Conservation (phyloP, 257 asterid species). For the Solanum medicagineum region DNA sequence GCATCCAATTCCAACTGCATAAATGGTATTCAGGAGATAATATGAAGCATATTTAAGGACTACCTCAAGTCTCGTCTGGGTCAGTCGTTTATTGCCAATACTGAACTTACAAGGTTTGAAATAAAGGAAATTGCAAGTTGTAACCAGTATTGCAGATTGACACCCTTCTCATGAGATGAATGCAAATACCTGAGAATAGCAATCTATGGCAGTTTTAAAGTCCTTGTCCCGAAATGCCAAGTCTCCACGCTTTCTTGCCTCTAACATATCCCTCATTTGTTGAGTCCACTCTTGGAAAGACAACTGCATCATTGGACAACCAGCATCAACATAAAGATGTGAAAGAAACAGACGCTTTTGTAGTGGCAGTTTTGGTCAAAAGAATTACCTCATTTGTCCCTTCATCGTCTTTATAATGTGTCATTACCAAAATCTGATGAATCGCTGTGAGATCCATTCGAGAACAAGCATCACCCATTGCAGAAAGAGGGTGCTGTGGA, state of each 20-base stretch:
- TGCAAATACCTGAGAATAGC: slow-evolving; percentile 65
- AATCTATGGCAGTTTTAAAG: slow-evolving; percentile 76
- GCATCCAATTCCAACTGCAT: background rate
- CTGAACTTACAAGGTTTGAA: background rate
- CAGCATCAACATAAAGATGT: background rate
- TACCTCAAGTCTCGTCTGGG: background rate
- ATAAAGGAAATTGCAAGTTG: background rate
- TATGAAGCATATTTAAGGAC: background rate
- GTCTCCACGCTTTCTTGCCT: slow-evolving; percentile 93
- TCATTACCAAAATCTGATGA: slow-evolving; percentile 84
- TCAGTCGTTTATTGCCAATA: background rate
- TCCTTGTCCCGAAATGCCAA: slow-evolving; percentile 94
- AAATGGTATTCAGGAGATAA: background rate
- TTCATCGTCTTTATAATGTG: slow-evolving; percentile 91
- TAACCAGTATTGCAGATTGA: background rate
- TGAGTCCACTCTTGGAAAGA: slow-evolving; percentile 99
- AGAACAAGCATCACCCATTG: slow-evolving; percentile 94
- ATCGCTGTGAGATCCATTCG: slow-evolving; percentile 96
- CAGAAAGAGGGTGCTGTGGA: slow-evolving; percentile 89
- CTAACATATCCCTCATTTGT: slow-evolving; percentile 92
- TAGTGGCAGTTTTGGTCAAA: background rate
- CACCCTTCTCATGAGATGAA: background rate
- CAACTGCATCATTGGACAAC: slow-evolving; percentile 31
- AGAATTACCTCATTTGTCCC: slow-evolving; percentile 79
- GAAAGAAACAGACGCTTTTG: background rate